Base-by-base conservation (phyloP, 441 rosid genomes). In the Pelargonium cotyledonis region DNA sequence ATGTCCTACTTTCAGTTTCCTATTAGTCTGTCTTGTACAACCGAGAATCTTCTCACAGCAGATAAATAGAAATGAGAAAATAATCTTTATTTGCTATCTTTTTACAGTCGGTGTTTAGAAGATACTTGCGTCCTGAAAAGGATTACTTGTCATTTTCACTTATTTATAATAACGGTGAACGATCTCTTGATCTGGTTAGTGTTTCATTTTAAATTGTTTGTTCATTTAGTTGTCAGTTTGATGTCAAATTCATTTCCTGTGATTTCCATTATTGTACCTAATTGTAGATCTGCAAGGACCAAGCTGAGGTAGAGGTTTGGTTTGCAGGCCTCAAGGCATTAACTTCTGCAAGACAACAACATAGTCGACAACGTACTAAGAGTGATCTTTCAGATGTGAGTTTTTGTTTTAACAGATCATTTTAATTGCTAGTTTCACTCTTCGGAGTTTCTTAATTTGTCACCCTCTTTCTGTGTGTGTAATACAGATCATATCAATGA, bases 271-370 rank as follows among this genome's bases (percentile, higher is more conserved):
- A 68, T 63, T 68, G 3, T 40, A 66, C 61, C 63, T 64, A 71
- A 76, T 23, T 71, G 71, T 73, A 86, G 96, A 86, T 87, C 55
- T 93, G 98, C 85, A 93, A 93, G 80, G 97, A 93, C 78, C 91
- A 93, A 84, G 96, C 88, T 79, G 98, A 93, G 82, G 96, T 97
- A 57, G 97, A 93, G 86, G 90, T 85, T 70, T 94, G 97, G 99
- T 89, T 94, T 85, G 87, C 90, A 79, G 99, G 97, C 78, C 85
- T 94, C 67, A 94, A 91, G 86, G 87, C 97, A 74, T 82, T 94
- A 70, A 81, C 91, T 79, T 86, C 95, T 15, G 91, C 91, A 55
- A 70, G 86, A 73, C 93, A 87, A 78, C 88, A 85, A 31, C 79
- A 87, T 67, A 94, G 78, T 74, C 83, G 90, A 89, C 88, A 89